Percentiles rank a stretch among this genome's conserved stretches.
Evolutionary conservation across 495 filamentous ascomycete species (phyloP).

Genomic region (Hypoxylon fragiforme): DNA sequence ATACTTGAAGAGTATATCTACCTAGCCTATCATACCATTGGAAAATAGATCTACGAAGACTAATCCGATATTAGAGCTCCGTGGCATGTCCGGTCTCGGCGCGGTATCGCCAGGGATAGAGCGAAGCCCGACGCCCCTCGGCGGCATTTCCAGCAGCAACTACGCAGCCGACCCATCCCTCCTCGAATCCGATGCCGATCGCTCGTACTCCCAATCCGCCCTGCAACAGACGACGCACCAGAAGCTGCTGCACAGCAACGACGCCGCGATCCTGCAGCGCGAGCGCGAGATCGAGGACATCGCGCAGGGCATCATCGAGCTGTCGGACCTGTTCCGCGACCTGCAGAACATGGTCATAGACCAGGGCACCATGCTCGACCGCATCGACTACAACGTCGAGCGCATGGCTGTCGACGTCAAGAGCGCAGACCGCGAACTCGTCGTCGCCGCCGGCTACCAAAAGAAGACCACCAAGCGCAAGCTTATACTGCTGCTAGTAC

Average conservation of each 20-base stretch:
- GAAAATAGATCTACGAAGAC: conserved; percentile 1
- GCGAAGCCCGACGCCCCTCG: conserved; percentile 63
- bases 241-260: conserved; percentile 72
- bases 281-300: conserved; percentile 98
- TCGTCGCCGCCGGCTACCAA: conserved; percentile 84
- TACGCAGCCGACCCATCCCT: conserved; percentile 78
- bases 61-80: conserved; percentile 66
- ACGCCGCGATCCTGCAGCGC: conserved; percentile 83
- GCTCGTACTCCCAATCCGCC: conserved; percentile 86
- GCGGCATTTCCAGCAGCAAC: conserved; percentile 51
- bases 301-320: conserved; percentile 94
- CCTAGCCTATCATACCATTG: not conserved
- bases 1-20: conserved; percentile 82
- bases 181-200: conserved; percentile 87
- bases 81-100: conserved; percentile 64
- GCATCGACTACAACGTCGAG: conserved; percentile 98
- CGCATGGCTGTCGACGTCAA: conserved; percentile 88
- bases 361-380: conserved; percentile 95
- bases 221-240: conserved; percentile 70
- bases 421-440: conserved; percentile 87
- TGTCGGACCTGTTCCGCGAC: conserved; percentile 95
- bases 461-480: conserved; percentile 86
- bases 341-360: conserved; percentile 97
- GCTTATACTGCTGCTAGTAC: conserved; percentile 80
- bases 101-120: conserved; percentile 40